Percentiles rank a stretch among this genome's conserved stretches.
phyloP scores from a whole-genome alignment of 257 asterid species.

The Solanum etuberosum region DNA sequence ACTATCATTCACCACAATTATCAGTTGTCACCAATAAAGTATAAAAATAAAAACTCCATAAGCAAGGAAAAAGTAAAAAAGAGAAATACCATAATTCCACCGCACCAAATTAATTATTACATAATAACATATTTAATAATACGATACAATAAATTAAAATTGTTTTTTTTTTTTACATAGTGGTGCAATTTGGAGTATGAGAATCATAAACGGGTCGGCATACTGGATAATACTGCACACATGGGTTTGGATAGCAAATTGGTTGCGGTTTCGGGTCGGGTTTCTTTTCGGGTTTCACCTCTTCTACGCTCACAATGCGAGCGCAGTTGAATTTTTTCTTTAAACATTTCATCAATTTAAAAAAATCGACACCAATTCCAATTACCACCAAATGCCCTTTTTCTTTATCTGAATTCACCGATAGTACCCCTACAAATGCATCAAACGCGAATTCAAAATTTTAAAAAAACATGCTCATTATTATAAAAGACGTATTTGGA shows the following conservation, averaged over 20 bases:
- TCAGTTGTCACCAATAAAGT: fast-evolving
- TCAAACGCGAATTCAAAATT: background rate
- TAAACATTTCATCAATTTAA: conserved; percentile 16
- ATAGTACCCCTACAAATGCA: conserved; percentile 13
- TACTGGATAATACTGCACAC: background rate
- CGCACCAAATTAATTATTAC: background rate
- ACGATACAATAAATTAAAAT: background rate
- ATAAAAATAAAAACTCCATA: background rate
- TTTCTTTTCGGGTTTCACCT: background rate
- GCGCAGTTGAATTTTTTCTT: conserved; percentile 20
- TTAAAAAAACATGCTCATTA: fast-evolving
- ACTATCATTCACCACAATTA: background rate
- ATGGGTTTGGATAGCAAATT: background rate
- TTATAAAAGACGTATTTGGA: fast-evolving
- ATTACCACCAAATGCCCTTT: conserved; percentile 14
- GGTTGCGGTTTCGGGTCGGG: background rate
- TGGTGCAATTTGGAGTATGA: background rate
- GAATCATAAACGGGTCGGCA: background rate
- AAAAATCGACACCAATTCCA: conserved; percentile 28
- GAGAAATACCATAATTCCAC: background rate
- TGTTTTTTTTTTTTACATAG: background rate
- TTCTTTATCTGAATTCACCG: conserved; percentile 8
- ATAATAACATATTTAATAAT: background rate
- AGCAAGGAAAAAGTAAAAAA: background rate
- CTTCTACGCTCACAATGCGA: conserved; percentile 1